A percentile compares a stretch with the other conserved stretches of the same genome.
Conservation (phyloP, 2,329 filamentous ascomycete genomes). For the Ceratocystis diversiconidia region DNA sequence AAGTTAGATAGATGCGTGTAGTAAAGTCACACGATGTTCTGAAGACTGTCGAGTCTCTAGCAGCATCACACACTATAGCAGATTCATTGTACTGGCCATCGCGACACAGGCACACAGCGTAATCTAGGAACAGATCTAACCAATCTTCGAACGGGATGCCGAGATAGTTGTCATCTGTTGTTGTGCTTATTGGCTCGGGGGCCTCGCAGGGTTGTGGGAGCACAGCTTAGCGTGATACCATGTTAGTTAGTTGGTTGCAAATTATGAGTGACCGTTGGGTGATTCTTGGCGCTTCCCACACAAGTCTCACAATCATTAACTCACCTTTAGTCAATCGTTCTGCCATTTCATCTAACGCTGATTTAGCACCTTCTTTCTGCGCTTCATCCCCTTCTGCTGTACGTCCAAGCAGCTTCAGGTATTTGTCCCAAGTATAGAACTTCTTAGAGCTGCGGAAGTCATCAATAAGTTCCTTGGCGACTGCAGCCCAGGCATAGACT, state of each 20-base stretch:
- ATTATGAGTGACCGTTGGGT: not conserved
- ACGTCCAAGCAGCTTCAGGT: conserved; percentile 41
- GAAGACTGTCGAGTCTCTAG: conserved; percentile 70
- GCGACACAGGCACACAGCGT: conserved; percentile 62
- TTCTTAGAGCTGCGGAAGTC: conserved; percentile 50
- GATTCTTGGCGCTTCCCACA: too few species aligned
- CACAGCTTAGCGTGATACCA: conserved; percentile 7
- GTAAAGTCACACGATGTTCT: conserved; percentile 52
- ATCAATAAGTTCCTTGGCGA: conserved; percentile 44
- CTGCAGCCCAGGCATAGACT: conserved; percentile 41
- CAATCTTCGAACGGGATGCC: conserved; percentile 71
- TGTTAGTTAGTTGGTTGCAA: not conserved
- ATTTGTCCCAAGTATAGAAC: conserved; percentile 54
- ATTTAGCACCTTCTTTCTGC: conserved; percentile 24
- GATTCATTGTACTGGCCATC: conserved; percentile 53
- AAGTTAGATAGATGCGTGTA: conserved; percentile 62
- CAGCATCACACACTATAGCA: conserved; percentile 67
- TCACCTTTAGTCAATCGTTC: conserved; percentile 41
- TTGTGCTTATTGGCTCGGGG: not conserved
- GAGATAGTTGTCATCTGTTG: conserved; percentile 40
- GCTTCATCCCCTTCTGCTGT: conserved; percentile 20
- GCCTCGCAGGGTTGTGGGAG: conserved; percentile 19
- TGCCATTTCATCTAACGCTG: conserved; percentile 40
- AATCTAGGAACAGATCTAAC: conserved; percentile 82
- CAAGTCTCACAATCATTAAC: conserved; percentile 21